Percentiles rank a stretch among this genome's conserved stretches.
phyloP scores from a whole-genome alignment of 495 filamentous ascomycete genomes.

The Penicillium alfredii region DNA sequence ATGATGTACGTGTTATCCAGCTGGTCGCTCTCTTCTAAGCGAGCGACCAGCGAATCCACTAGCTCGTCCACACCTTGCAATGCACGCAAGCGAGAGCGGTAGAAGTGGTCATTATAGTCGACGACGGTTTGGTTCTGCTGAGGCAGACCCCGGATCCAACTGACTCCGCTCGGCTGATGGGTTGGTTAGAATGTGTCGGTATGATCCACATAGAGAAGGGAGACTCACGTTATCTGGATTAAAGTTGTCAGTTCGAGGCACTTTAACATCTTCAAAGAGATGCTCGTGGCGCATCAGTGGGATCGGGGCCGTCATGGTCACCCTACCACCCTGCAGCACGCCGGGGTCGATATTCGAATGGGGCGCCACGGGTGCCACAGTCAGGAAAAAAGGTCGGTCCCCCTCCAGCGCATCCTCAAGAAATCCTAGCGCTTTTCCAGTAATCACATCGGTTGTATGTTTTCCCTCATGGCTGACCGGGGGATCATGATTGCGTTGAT shows the following conservation, averaged over 20 bases:
- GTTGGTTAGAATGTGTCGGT: too few relatives aligned
- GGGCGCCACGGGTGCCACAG: constrained; percentile 60
- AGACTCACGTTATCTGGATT: constrained; percentile 43
- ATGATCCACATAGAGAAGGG: too few relatives aligned
- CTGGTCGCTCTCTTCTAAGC: constrained; percentile 45
- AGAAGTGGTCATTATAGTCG: constrained; percentile 63
- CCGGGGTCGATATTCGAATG: constrained; percentile 52
- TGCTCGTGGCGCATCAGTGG: constrained; percentile 35
- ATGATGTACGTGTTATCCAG: constrained; percentile 67
- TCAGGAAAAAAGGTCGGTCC: constrained; percentile 60
- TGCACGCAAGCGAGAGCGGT: constrained; percentile 55
- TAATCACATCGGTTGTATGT: constrained; percentile 58
- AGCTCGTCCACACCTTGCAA: constrained; percentile 68
- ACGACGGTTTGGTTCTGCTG: constrained; percentile 49
- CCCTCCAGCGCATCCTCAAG: constrained; percentile 53
- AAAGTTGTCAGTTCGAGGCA: constrained; percentile 35
- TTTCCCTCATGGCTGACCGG: constrained; percentile 53
- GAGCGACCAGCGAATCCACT: constrained; percentile 50
- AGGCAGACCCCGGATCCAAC: constrained; percentile 53
- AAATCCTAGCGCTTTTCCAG: constrained; percentile 55
- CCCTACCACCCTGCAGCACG: constrained; percentile 8
- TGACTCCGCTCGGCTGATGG: constrained; percentile 55
- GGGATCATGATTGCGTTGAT: constrained; percentile 55
- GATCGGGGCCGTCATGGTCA: constrained; percentile 47
- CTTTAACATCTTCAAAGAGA: constrained; percentile 33